Evolutionary conservation across 139 green algal species (phyloP), one percentile per base, ranked within the genome.

Genomic region (Tetraselmis chui): DNA sequence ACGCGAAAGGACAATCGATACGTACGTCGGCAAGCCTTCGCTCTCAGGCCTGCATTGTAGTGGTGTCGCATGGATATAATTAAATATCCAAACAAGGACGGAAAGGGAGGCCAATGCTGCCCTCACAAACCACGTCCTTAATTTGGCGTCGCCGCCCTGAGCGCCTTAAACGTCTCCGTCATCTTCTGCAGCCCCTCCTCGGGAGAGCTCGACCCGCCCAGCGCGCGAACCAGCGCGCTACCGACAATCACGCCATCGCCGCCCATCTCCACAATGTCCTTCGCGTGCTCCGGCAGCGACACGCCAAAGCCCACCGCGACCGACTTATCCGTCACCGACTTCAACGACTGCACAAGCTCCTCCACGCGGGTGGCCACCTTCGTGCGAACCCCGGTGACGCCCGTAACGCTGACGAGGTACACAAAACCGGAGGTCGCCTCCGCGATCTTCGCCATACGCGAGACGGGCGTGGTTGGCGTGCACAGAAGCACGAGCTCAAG

Each of bases 221-320:
- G 87, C 0, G 93, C 89, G 76, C 86, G 89, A 2, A 99, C 97
- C 26, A 99, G 86, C 26, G 95, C 95, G 75, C 86, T 95, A 31
- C 97, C 97, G 59, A 96, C 95, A 81, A 99, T 99, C 26, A 99
- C 94, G 45, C 97, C 97, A 78, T 99, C 96, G 0, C 97, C 96
- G 30, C 97, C 97, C 97, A 94, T 98, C 22, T 86, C 81, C 79
- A 89, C 85, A 11, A 99, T 89, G 86, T 98, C 89, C 84, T 86
- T 32, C 0, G 91, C 93, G 29, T 97, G 93, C 83, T 98, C 94
- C 1, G 91, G 89, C 0, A 87, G 87, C 0, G 93, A 97, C 0
- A 99, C 94, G 26, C 97, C 97, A 89, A 99, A 99, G 18, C 97
- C 97, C 0, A 99, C 97, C 0, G 92, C 94, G 0, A 99, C 85